phyloP scores from a whole-genome alignment of 257 asterid species.

The Voacanga thouarsii region DNA sequence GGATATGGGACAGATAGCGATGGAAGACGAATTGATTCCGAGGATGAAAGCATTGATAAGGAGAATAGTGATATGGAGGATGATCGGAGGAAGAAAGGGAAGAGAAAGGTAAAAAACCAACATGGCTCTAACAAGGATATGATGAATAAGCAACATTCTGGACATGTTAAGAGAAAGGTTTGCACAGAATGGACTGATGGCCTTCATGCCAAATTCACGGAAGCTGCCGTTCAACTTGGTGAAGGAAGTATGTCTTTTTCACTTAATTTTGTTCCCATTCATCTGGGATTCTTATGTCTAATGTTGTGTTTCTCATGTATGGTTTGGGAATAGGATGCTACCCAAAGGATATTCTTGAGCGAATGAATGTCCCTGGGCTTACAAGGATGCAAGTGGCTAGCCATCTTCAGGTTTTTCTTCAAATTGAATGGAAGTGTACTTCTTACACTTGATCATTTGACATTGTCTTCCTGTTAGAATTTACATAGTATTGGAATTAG shows the following conservation, averaged over 20 bases:
- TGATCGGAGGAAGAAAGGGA: background rate
- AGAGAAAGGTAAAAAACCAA: background rate
- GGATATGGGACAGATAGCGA: background rate
- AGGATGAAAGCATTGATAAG: background rate
- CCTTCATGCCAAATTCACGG: conserved; percentile 23
- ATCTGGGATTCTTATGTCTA: background rate
- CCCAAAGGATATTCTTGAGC: conserved; percentile 24
- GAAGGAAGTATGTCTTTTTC: conserved; percentile 27
- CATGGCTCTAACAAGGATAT: background rate
- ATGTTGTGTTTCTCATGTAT: background rate
- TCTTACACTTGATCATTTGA: no score
- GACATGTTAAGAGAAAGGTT: conserved; percentile 13
- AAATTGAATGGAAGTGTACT: background rate
- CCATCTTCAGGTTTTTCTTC: conserved; percentile 29
- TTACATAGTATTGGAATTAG: no score
- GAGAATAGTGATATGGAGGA: background rate
- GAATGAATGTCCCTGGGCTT: conserved; percentile 29
- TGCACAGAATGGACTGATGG: conserved; percentile 22
- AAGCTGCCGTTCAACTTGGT: conserved; percentile 23
- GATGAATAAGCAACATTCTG: background rate
- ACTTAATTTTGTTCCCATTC: no score
- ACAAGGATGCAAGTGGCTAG: conserved; percentile 41
- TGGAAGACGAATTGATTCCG: background rate
- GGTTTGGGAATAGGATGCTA: conserved; percentile 17
- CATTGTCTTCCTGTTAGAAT: no score